Conservation (phyloP, 2,329 filamentous ascomycete genomes). For the Penicillium brasilianum region DNA sequence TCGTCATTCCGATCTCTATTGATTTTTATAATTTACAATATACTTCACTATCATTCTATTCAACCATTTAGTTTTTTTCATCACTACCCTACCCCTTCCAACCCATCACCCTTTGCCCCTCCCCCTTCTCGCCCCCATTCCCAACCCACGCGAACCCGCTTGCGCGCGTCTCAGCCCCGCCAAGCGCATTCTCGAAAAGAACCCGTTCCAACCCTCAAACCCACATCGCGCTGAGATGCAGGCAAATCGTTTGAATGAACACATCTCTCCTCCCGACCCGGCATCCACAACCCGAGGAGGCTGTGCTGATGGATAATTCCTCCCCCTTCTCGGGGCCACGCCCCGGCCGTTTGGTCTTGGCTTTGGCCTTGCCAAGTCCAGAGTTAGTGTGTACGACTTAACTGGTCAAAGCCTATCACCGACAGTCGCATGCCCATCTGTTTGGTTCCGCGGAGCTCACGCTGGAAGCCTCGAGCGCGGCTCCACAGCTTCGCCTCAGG, state of each 20-base stretch:
- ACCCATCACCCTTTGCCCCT: background rate
- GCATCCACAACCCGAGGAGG: constrained; percentile 4
- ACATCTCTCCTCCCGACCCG: background rate
- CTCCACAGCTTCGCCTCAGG: background rate
- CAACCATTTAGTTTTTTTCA: background rate
- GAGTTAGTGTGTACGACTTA: background rate
- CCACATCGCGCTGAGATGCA: background rate
- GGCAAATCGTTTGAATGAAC: background rate
- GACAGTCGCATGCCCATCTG: background rate
- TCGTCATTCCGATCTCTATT: background rate
- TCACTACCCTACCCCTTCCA: background rate
- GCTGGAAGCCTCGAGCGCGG: background rate
- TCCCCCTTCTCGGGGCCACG: background rate
- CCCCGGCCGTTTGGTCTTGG: constrained; percentile 1
- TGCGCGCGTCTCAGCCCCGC: constrained; percentile 17
- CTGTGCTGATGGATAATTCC: constrained; percentile 2
- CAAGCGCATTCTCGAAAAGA: constrained; percentile 3
- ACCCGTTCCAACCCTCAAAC: background rate
- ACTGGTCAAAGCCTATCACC: background rate
- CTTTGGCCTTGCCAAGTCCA: background rate
- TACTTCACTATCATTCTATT: background rate
- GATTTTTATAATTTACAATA: background rate
- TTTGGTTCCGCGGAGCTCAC: background rate
- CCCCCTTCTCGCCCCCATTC: constrained; percentile 6
- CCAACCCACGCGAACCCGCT: constrained; percentile 7